A percentile compares a stretch with the other conserved stretches of the same genome.
Evolutionary conservation across 768 basidiomycete species (phyloP).

Genomic region (Amanita thiersii): DNA sequence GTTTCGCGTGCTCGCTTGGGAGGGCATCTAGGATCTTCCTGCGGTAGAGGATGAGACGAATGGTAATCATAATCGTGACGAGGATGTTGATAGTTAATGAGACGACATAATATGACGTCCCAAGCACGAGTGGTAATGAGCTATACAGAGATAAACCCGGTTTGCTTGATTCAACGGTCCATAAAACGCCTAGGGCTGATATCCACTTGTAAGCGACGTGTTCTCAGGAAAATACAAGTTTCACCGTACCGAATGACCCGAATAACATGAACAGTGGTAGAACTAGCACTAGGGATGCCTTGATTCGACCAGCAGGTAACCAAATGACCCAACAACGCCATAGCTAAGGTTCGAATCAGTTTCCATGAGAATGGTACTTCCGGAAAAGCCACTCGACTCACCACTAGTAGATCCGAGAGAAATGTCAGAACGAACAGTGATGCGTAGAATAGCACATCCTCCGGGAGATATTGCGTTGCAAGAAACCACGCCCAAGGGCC

Average conservation of each 20-base stretch:
- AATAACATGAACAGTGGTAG: conserved; percentile 23
- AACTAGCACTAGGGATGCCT: conserved; percentile 17
- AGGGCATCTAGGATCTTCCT: conserved; percentile 17
- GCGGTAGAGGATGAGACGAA: conserved; percentile 21
- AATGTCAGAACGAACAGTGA: conserved; percentile 34
- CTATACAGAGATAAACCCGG: conserved; percentile 22
- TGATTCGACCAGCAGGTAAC: conserved; percentile 17
- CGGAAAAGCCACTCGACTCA: conserved; percentile 13
- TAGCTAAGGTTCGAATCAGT: conserved; percentile 16
- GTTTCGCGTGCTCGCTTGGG: conserved; percentile 18
- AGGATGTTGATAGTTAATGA: conserved; percentile 24
- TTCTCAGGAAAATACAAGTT: not conserved
- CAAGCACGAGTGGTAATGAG: conserved; percentile 16
- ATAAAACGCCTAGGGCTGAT: conserved; percentile 24
- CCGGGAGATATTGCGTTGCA: conserved; percentile 28
- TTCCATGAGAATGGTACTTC: not conserved
- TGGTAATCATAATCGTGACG: conserved; percentile 22
- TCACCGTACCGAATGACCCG: conserved; percentile 16
- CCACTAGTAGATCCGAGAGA: conserved; percentile 28
- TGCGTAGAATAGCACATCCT: conserved; percentile 35
- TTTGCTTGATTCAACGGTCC: conserved; percentile 25
- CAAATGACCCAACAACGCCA: conserved; percentile 36
- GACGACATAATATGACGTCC: conserved; percentile 21
- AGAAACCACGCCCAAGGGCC: conserved; percentile 40
- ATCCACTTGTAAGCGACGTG: not conserved